Evolutionary conservation across 192 early-diverging fungal species (phyloP), one percentile per base, ranked within the genome.

Genomic region (Mortierella hygrophila): DNA sequence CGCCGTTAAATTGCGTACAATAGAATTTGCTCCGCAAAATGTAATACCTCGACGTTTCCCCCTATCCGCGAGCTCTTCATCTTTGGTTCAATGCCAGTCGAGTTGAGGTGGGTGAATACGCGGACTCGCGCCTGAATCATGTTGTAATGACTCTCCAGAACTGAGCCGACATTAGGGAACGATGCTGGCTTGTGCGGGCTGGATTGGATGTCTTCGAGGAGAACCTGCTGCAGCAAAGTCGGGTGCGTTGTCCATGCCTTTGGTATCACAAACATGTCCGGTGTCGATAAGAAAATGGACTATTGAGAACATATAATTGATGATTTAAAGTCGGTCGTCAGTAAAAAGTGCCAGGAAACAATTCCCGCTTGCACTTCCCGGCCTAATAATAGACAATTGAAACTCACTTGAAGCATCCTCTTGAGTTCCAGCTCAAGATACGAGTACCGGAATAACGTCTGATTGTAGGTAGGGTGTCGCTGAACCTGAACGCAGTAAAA

Each of bases 231-330:
- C 9, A 93, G 60, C 18, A 93, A 38, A 35, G 76, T 79, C 21
- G 87, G 78, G 41, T 93, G 90, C 26, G 83, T 83, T 23, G 89
- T 80, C 84, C 90, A 93, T 23, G 88, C 76, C 42, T 89, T 88
- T 44, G 92, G 92, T 75, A 90, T 88, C 18, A 93, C 90, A 89
- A 93, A 93, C 89, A 92, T 91, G 60, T 93, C 92, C 13, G 92
- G 92, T 9, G 88, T 90, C 1, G 92, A 90, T 3, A 92, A 47
- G 54, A 93, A 92, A 54, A 92, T 73, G 26, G 90, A 89, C 91
- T 93, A 72, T 40, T 6, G 63, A 29, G 1, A 38, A 10, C 20
- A n/a, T 38, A 57, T 2, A 74, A 44, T 9, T 35, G 3, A 16
- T 72, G 29, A 16, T 52, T 6, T 1, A 32, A 18, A 11, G 57